Base-by-base conservation (phyloP, 305 asterid species). In the Fraxinus platypoda region DNA sequence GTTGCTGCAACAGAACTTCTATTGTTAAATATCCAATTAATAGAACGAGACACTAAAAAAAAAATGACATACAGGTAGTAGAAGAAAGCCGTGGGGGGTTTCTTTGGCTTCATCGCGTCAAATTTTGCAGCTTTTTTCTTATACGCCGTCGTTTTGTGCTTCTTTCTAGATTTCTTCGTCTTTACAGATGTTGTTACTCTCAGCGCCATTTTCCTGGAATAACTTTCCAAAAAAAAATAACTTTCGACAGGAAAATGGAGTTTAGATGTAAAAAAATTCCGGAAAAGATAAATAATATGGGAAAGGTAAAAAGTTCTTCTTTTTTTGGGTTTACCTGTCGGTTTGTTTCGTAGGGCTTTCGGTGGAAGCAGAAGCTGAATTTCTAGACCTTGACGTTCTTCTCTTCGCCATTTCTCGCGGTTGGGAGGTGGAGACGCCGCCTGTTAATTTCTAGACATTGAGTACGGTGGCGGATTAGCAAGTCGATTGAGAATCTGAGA, bases 11-110 rank as follows among this genome's bases (percentile, higher is more conserved):
- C 34, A 46, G 9, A 71, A 57, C 15, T 21, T 21, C 6, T 15
- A 28, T 21, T 64, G 17, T 8, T 66, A 34, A 74, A 83, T 52
- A 13, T 73, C 28, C 8, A 77, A 46, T 26, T 17, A 37, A 68
- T 74, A 64, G 57, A 71, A 25, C 73, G 2, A 8, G 64, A 54
- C n/a, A n/a, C 25, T 64, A 11, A 64, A 64, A 8, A 12, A 23
- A 21, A 64, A 74, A 9, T 77, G 19, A 54, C 92, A n/a, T 88
- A 93, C 98, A 95, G 76, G 92, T 86, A 95, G 83, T 87, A 95
- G 91, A 95, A 95, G 90, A 95, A 95, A 77, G 99, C 98, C 74
- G 98, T 94, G n/a, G 99, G 98, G 33, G 99, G 99, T 78, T 95
- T 95, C 91, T 94, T 94, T 62, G 99, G 98, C 94, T 86, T 92